Evolutionary conservation across 2,329 filamentous ascomycete genomes (phyloP).

Genomic region (Colletotrichum sp.): DNA sequence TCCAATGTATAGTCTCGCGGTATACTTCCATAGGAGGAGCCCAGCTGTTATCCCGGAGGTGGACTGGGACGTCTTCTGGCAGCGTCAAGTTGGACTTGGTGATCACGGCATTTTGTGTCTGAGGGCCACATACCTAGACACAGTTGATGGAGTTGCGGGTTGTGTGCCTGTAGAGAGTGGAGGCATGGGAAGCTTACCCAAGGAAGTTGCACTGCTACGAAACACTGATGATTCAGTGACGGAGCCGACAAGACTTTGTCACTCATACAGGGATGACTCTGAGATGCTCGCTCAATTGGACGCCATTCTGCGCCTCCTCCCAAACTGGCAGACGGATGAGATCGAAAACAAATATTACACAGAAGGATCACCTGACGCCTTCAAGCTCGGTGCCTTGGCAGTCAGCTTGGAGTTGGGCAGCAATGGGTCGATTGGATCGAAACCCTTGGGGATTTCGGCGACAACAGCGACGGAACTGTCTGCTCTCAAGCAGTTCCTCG

Average conservation of each 20-base stretch:
- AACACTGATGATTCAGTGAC: background rate
- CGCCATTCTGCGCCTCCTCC: fast-evolving
- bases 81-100: background rate
- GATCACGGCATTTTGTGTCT: background rate
- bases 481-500: background rate
- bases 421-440: fast-evolving
- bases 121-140: fast-evolving
- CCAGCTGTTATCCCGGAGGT: background rate
- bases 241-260: background rate
- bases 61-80: background rate
- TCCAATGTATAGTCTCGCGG: fast-evolving
- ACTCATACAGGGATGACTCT: background rate
- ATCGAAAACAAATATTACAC: background rate
- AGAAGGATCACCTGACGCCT: background rate
- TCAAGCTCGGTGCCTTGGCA: background rate
- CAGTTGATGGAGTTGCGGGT: background rate
- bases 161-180: fast-evolving
- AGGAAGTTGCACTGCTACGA: fast-evolving
- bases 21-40: fast-evolving
- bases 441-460: fast-evolving
- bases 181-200: fast-evolving
- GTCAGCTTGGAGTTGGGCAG: fast-evolving
- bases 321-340: fast-evolving
- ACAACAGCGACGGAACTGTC: fast-evolving
- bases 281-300: background rate